These are phyloP conservation scores for Tricholomella constricta DNA, from an alignment of 768 basidiomycete genomes.

Conservation along the genomic window DNA sequence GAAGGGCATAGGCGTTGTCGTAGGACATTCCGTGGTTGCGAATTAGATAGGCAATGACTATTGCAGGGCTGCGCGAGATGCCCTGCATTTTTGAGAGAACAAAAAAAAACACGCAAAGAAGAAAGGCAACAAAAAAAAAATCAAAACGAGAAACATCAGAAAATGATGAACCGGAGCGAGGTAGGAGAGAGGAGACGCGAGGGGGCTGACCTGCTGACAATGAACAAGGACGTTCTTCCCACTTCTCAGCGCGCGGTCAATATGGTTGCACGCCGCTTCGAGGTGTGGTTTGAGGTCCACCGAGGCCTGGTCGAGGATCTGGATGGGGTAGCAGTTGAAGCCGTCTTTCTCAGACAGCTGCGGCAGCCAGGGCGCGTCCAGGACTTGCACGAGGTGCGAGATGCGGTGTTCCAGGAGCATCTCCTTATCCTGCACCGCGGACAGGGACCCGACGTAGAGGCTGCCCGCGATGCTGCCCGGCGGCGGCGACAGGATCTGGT, in stretches of 20 bases:
- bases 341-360: slow-evolving; percentile 44
- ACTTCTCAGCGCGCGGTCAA: slow-evolving; percentile 57
- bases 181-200: too few species aligned
- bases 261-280: slow-evolving; percentile 67
- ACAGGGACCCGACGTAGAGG: slow-evolving; percentile 69
- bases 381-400: slow-evolving; percentile 60
- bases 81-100: slow-evolving; percentile 45
- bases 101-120: slow-evolving; percentile 3
- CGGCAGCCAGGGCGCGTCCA: slow-evolving; percentile 66
- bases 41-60: slow-evolving; percentile 84
- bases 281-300: slow-evolving; percentile 70
- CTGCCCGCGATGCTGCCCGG: slow-evolving; percentile 41
- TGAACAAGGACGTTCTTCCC: slow-evolving; percentile 76
- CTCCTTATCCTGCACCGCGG: slow-evolving; percentile 57
- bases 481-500: slow-evolving; percentile 57
- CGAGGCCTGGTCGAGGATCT: slow-evolving; percentile 61
- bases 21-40: slow-evolving; percentile 72
- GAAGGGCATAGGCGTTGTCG: slow-evolving; percentile 60
- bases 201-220: slow-evolving; percentile 70
- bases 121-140: too few species aligned
- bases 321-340: slow-evolving; percentile 61
- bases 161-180: slow-evolving; percentile 9
- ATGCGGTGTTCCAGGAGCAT: slow-evolving; percentile 51
- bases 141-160: too few species aligned
- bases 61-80: slow-evolving; percentile 73